Evolutionary conservation across 2,329 filamentous ascomycete genomes (phyloP).

Genomic region (Pestalotiopsis sp.): DNA sequence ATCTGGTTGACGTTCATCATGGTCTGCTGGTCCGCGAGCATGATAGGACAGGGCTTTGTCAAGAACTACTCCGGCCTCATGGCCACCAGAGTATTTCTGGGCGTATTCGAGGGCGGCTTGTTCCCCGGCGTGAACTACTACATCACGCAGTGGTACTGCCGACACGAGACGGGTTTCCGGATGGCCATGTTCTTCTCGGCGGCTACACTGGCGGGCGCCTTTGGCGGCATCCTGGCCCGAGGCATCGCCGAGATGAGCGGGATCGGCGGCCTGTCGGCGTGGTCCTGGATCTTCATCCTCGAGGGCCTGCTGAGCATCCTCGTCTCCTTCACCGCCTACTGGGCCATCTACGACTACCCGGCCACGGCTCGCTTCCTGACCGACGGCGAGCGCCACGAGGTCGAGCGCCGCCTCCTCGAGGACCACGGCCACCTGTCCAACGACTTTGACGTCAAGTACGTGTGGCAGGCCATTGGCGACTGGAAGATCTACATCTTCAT

Average conservation of each 20-base stretch:
- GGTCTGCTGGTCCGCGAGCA: slow-evolving; percentile 40
- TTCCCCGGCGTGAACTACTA: slow-evolving; percentile 66
- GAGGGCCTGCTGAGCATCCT: slow-evolving; percentile 56
- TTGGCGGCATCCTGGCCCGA: slow-evolving; percentile 47
- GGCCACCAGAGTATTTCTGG: slow-evolving; percentile 47
- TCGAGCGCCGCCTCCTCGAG: slow-evolving; percentile 43
- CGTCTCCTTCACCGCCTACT: slow-evolving; percentile 51
- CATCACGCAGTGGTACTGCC: slow-evolving; percentile 61
- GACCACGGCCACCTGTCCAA: slow-evolving; percentile 54
- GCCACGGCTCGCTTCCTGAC: slow-evolving; percentile 51
- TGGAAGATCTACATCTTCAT: slow-evolving; percentile 60
- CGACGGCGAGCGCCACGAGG: slow-evolving; percentile 43
- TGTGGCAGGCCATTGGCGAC: slow-evolving; percentile 59
- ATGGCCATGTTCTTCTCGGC: slow-evolving; percentile 40
- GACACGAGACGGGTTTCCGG: slow-evolving; percentile 46
- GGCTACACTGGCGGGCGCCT: slow-evolving; percentile 50
- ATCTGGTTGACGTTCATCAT: slow-evolving; percentile 68
- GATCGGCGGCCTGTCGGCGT: slow-evolving; percentile 45
- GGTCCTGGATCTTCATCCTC: slow-evolving; percentile 81
- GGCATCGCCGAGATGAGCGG: slow-evolving; percentile 51
- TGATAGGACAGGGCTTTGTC: slow-evolving; percentile 27
- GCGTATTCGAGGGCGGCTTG: slow-evolving; percentile 57
- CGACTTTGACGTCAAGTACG: slow-evolving; percentile 58
- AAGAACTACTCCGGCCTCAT: slow-evolving; percentile 33
- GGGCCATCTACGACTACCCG: slow-evolving; percentile 63